Evolutionary conservation across 192 early-diverging fungal genomes (phyloP).

Genomic region (Piromyces sp.): DNA sequence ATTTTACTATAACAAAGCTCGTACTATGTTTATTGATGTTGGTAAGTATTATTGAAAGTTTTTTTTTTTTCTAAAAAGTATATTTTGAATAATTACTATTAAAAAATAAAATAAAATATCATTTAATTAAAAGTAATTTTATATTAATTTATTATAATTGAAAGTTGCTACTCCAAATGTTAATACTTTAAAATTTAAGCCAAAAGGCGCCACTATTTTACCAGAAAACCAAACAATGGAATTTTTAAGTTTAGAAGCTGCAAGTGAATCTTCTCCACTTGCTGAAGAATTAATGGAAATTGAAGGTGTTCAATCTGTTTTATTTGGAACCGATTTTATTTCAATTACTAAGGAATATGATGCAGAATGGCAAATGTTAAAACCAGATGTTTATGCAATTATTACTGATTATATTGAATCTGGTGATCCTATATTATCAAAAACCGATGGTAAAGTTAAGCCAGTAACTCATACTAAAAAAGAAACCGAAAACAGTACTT

Average conservation of each 20-base stretch:
- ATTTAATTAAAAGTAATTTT: too few species aligned
- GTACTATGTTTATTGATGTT: slow-evolving; percentile 73
- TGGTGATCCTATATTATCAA: slow-evolving; percentile 54
- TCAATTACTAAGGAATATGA: slow-evolving; percentile 80
- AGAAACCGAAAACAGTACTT: slow-evolving; percentile 2
- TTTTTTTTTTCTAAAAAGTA: too few species aligned
- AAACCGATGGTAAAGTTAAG: slow-evolving; percentile 19
- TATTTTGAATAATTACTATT: too few species aligned
- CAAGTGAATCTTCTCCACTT: slow-evolving; percentile 56
- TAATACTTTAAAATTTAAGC: slow-evolving; percentile 92
- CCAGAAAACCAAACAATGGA: slow-evolving; percentile 48
- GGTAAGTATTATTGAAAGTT: too few species aligned
- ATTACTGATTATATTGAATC: slow-evolving; percentile 90
- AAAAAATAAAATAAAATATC: too few species aligned
- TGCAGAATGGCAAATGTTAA: slow-evolving; percentile 91
- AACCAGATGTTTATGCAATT: slow-evolving; percentile 85
- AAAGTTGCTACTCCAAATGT: slow-evolving; percentile 74
- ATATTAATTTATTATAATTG: neutral
- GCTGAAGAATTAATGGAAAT: slow-evolving; percentile 81
- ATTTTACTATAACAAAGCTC: slow-evolving; percentile 2
- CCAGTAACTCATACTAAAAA: slow-evolving; percentile 7
- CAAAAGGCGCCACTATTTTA: slow-evolving; percentile 67
- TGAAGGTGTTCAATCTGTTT: slow-evolving; percentile 76
- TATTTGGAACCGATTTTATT: slow-evolving; percentile 88
- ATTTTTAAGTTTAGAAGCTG: slow-evolving; percentile 54